Conservation (phyloP, 2,329 filamentous ascomycete species). For the Exophiala calicioides region DNA sequence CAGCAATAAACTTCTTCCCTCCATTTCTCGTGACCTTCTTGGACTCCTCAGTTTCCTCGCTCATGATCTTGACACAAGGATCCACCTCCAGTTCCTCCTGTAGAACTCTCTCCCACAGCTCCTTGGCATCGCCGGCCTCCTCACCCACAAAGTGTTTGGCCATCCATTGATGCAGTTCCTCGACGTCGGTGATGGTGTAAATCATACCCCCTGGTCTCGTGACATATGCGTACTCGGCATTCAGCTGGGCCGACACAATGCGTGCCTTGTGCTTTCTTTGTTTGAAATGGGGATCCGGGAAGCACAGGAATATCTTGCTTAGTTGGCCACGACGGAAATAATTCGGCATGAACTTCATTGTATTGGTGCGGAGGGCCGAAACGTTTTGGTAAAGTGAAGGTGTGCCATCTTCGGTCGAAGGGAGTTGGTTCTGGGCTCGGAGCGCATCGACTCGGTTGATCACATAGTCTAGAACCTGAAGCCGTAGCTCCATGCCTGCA, state of each 20-base stretch:
- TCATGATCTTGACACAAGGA: conserved; percentile 64
- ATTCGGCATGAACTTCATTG: conserved; percentile 99
- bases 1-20: conserved; percentile 85
- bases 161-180: conserved; percentile 71
- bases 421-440: conserved; percentile 49
- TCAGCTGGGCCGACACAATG: conserved; percentile 85
- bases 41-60: conserved; percentile 86
- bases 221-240: conserved; percentile 90
- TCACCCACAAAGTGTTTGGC: conserved; percentile 55
- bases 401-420: conserved; percentile 15
- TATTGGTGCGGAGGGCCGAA: conserved; percentile 84
- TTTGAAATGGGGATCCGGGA: conserved; percentile 98
- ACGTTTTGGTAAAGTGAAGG: conserved; percentile 72
- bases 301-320: conserved; percentile 93
- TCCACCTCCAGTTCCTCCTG: conserved; percentile 57
- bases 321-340: conserved; percentile 84
- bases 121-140: conserved; percentile 72
- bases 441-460: conserved; percentile 83
- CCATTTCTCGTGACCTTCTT: conserved; percentile 94
- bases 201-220: conserved; percentile 79
- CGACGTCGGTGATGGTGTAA: conserved; percentile 97
- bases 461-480: conserved; percentile 86
- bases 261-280: conserved; percentile 94
- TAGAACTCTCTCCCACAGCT: conserved; percentile 72
- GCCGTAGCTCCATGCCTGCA: conserved; percentile 85